Base-by-base conservation (phyloP, 139 green algal genomes). In the Tetraselmis chui region DNA sequence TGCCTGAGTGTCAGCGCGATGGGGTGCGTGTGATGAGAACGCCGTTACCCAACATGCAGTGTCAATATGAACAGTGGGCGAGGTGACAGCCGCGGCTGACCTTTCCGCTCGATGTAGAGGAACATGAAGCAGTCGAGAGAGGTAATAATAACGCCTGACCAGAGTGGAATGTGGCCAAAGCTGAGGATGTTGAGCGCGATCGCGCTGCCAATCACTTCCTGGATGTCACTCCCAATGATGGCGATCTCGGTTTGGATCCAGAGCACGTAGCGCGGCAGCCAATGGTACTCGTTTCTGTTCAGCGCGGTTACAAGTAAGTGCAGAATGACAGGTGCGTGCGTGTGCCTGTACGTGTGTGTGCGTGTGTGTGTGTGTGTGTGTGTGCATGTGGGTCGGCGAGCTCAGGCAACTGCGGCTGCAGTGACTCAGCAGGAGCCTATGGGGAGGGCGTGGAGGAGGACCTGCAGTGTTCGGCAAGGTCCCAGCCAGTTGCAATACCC, bases 241-340 rank as follows among this genome's bases (percentile, higher is more conserved):
- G 94, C 94, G 1, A 97, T 82, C 87, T 97, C 94, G 0, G 89
- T 90, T 90, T 97, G 95, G 29, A 96, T 25, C 94, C 94, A 97
- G 59, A 97, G 86, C 25, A 88, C 28, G 28, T 88, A 83, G 26
- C 89, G 82, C 27, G 87, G 81, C 0, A 79, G 27, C 11, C 28
- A 31, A 0, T 86, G 86, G 74, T 91, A 92, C 75, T 83, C 75
- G 67, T 87, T 78, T 59, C 88, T 84, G 31, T 77, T 79, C 59
- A 78, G 74, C 59, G 45, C n/a, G n/a, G n/a, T n/a, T n/a, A n/a
- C n/a, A n/a, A n/a, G 76, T n/a, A n/a, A n/a, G n/a, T n/a, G n/a
- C n/a, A n/a, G n/a, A n/a, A n/a, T n/a, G n/a, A n/a, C n/a, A n/a
- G n/a, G n/a, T n/a, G n/a, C n/a, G n/a, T n/a, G n/a, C n/a, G n/a